These are phyloP conservation scores for Lecanicillium sp. DNA, from an alignment of 2,329 filamentous ascomycete genomes.

Conservation along the genomic window DNA sequence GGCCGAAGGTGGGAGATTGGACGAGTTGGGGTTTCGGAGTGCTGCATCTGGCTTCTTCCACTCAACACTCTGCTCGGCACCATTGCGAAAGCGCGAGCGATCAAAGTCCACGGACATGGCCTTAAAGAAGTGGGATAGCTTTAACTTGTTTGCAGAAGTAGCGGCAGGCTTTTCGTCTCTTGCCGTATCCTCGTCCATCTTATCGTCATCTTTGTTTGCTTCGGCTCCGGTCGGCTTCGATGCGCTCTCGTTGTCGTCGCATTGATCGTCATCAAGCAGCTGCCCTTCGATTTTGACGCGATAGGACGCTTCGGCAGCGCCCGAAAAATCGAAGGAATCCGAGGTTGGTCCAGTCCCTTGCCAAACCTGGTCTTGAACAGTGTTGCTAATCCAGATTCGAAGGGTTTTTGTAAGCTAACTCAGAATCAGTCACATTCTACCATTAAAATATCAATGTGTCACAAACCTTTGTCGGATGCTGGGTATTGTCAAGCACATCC, in stretches of 20 bases:
- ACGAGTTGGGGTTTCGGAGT: conserved; percentile 39
- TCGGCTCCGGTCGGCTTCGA: conserved; percentile 20
- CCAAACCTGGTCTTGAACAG: conserved; percentile 90
- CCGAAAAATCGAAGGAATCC: conserved; percentile 76
- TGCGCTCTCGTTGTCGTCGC: conserved; percentile 41
- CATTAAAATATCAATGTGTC: too few species aligned
- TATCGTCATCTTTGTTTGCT: conserved; percentile 28
- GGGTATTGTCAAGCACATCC: conserved; percentile 79
- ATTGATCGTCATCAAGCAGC: conserved; percentile 64
- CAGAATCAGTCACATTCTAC: conserved; percentile 12
- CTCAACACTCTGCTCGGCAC: conserved; percentile 57
- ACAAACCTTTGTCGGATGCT: conserved; percentile 61
- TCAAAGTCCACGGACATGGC: conserved; percentile 71
- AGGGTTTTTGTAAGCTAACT: conserved; percentile 70
- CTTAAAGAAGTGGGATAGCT: conserved; percentile 76
- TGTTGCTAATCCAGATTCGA: conserved; percentile 92
- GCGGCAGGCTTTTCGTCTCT: conserved; percentile 30
- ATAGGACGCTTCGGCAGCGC: conserved; percentile 72
- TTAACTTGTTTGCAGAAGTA: conserved; percentile 30
- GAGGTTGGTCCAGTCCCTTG: conserved; percentile 64
- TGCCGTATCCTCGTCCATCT: conserved; percentile 20
- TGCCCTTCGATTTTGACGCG: conserved; percentile 88
- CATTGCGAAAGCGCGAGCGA: conserved; percentile 50
- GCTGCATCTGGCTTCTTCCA: conserved; percentile 77
- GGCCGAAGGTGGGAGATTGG: conserved; percentile 47